phyloP scores from a whole-genome alignment of 768 basidiomycete species.

The Plicaturopsis crispa region DNA sequence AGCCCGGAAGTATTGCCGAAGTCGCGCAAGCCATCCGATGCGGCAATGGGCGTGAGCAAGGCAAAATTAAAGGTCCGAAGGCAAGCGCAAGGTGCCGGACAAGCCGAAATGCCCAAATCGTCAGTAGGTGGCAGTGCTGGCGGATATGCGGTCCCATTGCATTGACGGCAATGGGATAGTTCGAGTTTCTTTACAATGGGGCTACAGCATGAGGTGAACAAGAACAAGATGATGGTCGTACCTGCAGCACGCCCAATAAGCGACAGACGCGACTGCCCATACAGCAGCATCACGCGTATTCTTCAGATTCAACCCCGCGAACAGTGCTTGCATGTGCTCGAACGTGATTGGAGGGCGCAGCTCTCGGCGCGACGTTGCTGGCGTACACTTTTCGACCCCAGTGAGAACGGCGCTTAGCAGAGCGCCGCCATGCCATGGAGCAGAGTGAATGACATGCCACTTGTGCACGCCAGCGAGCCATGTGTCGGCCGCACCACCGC shows the following conservation, averaged over 20 bases:
- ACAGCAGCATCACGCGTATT: constrained; percentile 24
- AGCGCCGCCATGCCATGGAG: constrained; percentile 26
- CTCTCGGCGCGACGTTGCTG: constrained; percentile 5
- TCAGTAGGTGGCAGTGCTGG: too few species aligned
- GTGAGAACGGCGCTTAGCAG: constrained; percentile 8
- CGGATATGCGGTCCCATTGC: too few species aligned
- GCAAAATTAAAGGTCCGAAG: too few species aligned
- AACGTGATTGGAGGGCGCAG: constrained; percentile 25
- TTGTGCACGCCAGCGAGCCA: constrained; percentile 27
- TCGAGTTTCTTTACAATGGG: constrained; percentile 8
- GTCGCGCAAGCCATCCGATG: too few species aligned
- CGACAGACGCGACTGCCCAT: constrained; percentile 23
- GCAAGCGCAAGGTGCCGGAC: too few species aligned
- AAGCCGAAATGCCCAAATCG: too few species aligned
- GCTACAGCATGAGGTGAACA: constrained; percentile 20
- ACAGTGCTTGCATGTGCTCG: constrained; percentile 21
- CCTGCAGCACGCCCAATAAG: constrained; percentile 28
- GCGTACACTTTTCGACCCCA: constrained; percentile 16
- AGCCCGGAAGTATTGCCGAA: too few species aligned
- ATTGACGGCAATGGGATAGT: too few species aligned
- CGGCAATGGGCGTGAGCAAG: too few species aligned
- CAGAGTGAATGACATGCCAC: constrained; percentile 29
- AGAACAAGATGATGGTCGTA: too few species aligned
- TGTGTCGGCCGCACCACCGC: constrained; percentile 15
- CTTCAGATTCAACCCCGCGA: constrained; percentile 12